Conservation (phyloP, 169 alveolate genomes). For the Eimeria necatrix region DNA sequence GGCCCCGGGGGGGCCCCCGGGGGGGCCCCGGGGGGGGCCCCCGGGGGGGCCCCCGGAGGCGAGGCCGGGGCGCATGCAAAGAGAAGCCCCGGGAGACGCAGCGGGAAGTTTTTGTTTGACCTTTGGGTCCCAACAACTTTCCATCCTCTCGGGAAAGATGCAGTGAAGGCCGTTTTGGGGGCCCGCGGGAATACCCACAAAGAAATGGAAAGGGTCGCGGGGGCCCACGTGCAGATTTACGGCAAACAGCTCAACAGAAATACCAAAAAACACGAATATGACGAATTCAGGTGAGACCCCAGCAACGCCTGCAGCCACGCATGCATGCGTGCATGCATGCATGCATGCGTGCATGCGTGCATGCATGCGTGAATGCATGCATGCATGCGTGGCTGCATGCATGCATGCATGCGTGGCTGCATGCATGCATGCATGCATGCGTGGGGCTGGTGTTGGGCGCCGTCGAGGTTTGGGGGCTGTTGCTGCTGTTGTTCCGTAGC, state of each 20-base stretch:
- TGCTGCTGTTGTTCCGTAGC: no score
- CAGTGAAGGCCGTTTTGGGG: conserved; percentile 67
- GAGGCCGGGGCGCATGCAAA: neutral
- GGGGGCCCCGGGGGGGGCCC: neutral
- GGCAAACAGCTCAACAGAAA: conserved; percentile 44
- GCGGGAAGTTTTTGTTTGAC: conserved; percentile 58
- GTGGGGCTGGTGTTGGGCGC: no score
- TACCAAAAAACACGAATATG: conserved; percentile 65
- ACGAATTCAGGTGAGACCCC: conserved; percentile 76
- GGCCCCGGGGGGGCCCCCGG: neutral
- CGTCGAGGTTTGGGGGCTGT: no score
- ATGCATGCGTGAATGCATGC: no score
- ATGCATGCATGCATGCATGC: no score
- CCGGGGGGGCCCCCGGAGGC: neutral
- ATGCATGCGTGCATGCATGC: no score
- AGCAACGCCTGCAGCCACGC: no score
- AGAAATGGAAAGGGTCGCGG: conserved; percentile 67
- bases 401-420: no score
- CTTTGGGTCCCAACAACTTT: conserved; percentile 79
- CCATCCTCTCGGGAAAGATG: conserved; percentile 60
- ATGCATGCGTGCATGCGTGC: no score
- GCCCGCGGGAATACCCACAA: conserved; percentile 75
- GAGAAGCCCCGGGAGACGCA: conserved; percentile 1
- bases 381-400: no score
- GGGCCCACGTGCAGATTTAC: conserved; percentile 73